Percentiles rank a stretch among this genome's conserved stretches.
These are phyloP conservation scores for Hyphopichia homilentoma DNA, from an alignment of 805 yeast species.

Conservation along the genomic window DNA sequence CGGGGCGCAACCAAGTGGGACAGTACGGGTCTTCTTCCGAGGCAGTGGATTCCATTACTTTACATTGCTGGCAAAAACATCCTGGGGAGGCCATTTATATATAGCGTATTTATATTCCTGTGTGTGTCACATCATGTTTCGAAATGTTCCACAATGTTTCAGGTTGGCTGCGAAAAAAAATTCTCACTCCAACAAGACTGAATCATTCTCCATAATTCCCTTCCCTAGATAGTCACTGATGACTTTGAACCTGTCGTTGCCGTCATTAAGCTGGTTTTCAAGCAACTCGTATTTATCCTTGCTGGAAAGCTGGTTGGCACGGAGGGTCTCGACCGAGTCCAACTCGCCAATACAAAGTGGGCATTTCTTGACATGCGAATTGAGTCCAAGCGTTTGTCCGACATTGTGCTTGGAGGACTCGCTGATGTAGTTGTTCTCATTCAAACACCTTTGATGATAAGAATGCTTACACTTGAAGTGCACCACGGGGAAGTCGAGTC, in stretches of 20 bases:
- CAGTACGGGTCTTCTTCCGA: constrained; percentile 5
- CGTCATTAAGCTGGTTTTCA: constrained; percentile 48
- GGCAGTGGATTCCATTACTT: neutral
- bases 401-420: constrained; percentile 7
- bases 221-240: constrained; percentile 81
- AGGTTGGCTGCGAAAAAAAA: too few relatives aligned
- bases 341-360: constrained; percentile 74
- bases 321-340: constrained; percentile 59
- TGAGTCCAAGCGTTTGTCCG: constrained; percentile 8
- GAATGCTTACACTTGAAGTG: constrained; percentile 87
- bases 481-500: constrained; percentile 71
- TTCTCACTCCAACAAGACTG: constrained; percentile 10
- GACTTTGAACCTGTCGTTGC: constrained; percentile 65
- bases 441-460: constrained; percentile 77
- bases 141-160: neutral
- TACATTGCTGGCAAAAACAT: too few relatives aligned
- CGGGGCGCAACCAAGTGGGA: constrained; percentile 6
- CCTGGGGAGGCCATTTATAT: constrained; percentile 1
- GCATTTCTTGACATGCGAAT: too few relatives aligned
- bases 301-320: constrained; percentile 56
- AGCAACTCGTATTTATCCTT: constrained; percentile 65
- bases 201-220: constrained; percentile 67
- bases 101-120: neutral
- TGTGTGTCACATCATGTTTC: too few relatives aligned
- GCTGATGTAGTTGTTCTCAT: constrained; percentile 38